A percentile compares a stretch with the other conserved stretches of the same genome.
These are phyloP conservation scores for Clausena lansium DNA, from an alignment of 345 rosid genomes.

Conservation along the genomic window DNA sequence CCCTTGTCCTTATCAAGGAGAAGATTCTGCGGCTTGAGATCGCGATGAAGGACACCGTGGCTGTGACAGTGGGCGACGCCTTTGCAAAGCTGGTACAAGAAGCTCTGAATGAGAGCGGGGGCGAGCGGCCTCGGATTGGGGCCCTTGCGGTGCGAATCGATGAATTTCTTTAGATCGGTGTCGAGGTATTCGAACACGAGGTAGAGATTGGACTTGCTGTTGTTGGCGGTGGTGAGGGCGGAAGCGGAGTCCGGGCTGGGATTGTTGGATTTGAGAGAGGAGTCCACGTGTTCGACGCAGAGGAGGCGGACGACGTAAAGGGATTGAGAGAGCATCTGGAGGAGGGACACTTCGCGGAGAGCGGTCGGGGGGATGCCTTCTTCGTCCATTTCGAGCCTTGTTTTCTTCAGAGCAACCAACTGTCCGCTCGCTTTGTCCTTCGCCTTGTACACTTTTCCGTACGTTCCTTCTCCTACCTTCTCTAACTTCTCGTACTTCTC, in stretches of 20 bases:
- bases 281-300: conserved; percentile 79
- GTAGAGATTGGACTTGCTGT: conserved; percentile 67
- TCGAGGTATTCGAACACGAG: conserved; percentile 90
- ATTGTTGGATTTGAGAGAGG: conserved; percentile 15
- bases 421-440: conserved; percentile 74
- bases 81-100: conserved; percentile 84
- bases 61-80: conserved; percentile 96
- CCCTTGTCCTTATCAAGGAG: conserved; percentile 82
- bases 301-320: conserved; percentile 89
- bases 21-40: conserved; percentile 90
- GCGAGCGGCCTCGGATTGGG: conserved; percentile 66
- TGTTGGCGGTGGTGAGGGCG: not conserved
- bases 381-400: conserved; percentile 94
- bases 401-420: conserved; percentile 84
- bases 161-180: conserved; percentile 89
- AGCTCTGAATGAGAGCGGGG: conserved; percentile 59
- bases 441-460: conserved; percentile 96
- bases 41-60: conserved; percentile 93
- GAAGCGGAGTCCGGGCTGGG: conserved; percentile 17
- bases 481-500: conserved; percentile 96
- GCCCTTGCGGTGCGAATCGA: conserved; percentile 76
- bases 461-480: conserved; percentile 96
- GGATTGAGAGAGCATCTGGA: conserved; percentile 86
- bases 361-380: conserved; percentile 98
- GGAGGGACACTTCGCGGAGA: conserved; percentile 89